Conservation (phyloP, 2,329 filamentous ascomycete species). For the Allantophomopsis lycopodina region DNA sequence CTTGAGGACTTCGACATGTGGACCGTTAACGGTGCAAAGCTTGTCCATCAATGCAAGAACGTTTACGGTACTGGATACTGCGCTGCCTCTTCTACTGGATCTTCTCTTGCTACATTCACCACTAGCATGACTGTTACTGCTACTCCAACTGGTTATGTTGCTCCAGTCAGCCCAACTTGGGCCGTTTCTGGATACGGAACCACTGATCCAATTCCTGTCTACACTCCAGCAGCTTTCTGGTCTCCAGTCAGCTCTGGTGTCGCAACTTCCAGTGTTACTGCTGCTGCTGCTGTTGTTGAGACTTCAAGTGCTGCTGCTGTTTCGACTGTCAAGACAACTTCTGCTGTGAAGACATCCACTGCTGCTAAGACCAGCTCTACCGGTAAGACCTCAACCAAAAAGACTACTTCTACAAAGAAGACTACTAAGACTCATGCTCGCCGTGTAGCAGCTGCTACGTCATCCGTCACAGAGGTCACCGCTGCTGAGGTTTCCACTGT, state of each 20-base stretch:
- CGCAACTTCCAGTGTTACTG: too few species aligned
- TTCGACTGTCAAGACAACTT: too few species aligned
- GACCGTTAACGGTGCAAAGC: slow-evolving; percentile 3
- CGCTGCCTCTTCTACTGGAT: slow-evolving; percentile 1
- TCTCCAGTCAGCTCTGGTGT: background rate
- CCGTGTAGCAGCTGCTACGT: too few species aligned
- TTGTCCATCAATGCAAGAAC: slow-evolving; percentile 5
- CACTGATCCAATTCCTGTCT: slow-evolving; percentile 6
- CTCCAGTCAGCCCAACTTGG: slow-evolving; percentile 5
- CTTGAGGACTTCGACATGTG: slow-evolving; percentile 7
- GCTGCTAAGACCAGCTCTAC: too few species aligned
- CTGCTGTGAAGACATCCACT: too few species aligned
- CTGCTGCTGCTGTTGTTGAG: too few species aligned
- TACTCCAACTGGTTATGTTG: slow-evolving; percentile 1
- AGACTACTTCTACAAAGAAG: too few species aligned
- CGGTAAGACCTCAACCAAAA: too few species aligned
- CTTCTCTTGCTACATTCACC: slow-evolving; percentile 1
- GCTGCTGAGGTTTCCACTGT: too few species aligned
- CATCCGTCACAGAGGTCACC: too few species aligned
- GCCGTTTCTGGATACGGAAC: slow-evolving; percentile 4
- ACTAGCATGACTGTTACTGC: slow-evolving; percentile 3
- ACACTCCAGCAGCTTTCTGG: slow-evolving; percentile 1
- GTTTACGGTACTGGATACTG: slow-evolving; percentile 8
- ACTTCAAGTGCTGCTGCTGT: too few species aligned
- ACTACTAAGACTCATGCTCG: too few species aligned